A percentile compares a stretch with the other conserved stretches of the same genome.
phyloP scores from a whole-genome alignment of 305 asterid genomes.

The Plantago lanceolata region DNA sequence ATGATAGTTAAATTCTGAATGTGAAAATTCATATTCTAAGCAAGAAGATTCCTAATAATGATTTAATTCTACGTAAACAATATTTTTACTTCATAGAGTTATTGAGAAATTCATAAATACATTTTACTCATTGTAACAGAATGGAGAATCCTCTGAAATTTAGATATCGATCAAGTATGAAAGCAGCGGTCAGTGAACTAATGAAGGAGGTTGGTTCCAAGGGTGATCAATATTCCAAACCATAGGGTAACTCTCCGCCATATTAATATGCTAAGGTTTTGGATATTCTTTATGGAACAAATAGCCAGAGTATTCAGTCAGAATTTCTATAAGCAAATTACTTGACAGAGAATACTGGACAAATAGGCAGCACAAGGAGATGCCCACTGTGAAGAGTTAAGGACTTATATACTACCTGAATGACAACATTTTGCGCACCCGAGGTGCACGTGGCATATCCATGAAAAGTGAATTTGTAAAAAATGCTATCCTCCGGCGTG shows the following conservation, averaged over 20 bases:
- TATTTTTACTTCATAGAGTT: constrained; percentile 12
- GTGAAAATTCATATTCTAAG: constrained; percentile 12
- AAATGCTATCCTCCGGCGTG: constrained; percentile 88
- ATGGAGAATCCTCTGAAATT: constrained; percentile 19
- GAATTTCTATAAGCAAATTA: not conserved
- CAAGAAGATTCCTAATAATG: constrained; percentile 15
- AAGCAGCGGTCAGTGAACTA: constrained; percentile 12
- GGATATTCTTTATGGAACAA: not conserved
- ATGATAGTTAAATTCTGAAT: constrained; percentile 18
- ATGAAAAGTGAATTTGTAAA: constrained; percentile 92
- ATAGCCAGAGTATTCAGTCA: not conserved
- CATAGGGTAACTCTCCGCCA: not conserved
- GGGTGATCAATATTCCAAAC: not conserved
- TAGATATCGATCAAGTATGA: constrained; percentile 14
- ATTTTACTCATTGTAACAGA: constrained; percentile 1
- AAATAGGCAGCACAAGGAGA: not conserved
- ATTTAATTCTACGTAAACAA: constrained; percentile 5
- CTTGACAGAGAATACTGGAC: not conserved
- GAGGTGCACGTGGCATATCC: constrained; percentile 98
- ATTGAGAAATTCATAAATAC: constrained; percentile 9
- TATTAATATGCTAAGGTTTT: not conserved
- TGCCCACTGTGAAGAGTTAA: constrained; percentile 14
- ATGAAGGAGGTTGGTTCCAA: constrained; percentile 1
- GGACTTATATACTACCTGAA: constrained; percentile 60
- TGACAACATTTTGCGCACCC: constrained; percentile 96